Percentiles rank a stretch among this genome's conserved stretches.
These are phyloP conservation scores for Colletotrichum phormii DNA, from an alignment of 2,329 filamentous ascomycete genomes.

Conservation along the genomic window DNA sequence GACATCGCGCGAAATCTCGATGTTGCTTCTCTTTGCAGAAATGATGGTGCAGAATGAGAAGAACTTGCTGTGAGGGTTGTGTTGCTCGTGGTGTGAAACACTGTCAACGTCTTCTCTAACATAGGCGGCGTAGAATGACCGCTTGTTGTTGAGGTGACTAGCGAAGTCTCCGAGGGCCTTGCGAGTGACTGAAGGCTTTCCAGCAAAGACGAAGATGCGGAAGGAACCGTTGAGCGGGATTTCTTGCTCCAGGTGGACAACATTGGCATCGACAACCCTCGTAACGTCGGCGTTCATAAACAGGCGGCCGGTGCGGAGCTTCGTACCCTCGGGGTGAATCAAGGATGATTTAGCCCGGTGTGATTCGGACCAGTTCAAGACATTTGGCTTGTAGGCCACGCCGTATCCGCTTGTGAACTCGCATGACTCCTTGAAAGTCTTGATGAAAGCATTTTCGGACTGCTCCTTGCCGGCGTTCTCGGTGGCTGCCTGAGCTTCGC, in stretches of 20 bases:
- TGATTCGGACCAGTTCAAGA: conserved; percentile 82
- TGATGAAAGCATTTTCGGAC: conserved; percentile 83
- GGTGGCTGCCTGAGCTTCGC: conserved; percentile 77
- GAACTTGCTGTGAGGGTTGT: conserved; percentile 88
- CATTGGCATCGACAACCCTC: conserved; percentile 87
- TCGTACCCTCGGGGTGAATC: conserved; percentile 74
- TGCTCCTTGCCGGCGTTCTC: conserved; percentile 44
- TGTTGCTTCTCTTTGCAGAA: conserved; percentile 71
- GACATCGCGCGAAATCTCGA: conserved; percentile 79
- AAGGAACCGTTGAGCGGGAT: conserved; percentile 90
- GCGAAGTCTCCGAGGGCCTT: conserved; percentile 78
- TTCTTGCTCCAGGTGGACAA: conserved; percentile 90
- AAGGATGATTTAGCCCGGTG: conserved; percentile 79
- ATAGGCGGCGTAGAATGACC: conserved; percentile 79
- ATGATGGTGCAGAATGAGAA: conserved; percentile 85
- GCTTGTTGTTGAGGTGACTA: conserved; percentile 69
- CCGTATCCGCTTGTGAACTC: conserved; percentile 95
- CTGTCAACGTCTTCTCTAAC: conserved; percentile 68
- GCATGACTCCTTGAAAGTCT: conserved; percentile 90
- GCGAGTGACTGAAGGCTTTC: conserved; percentile 68
- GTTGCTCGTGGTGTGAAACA: conserved; percentile 80
- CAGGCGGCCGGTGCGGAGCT: conserved; percentile 78
- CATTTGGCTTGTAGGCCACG: conserved; percentile 84
- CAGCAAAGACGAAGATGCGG: conserved; percentile 88
- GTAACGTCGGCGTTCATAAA: conserved; percentile 86